Conservation (phyloP, 805 yeast genomes). For the Schizosaccharomyces osmophilus region DNA sequence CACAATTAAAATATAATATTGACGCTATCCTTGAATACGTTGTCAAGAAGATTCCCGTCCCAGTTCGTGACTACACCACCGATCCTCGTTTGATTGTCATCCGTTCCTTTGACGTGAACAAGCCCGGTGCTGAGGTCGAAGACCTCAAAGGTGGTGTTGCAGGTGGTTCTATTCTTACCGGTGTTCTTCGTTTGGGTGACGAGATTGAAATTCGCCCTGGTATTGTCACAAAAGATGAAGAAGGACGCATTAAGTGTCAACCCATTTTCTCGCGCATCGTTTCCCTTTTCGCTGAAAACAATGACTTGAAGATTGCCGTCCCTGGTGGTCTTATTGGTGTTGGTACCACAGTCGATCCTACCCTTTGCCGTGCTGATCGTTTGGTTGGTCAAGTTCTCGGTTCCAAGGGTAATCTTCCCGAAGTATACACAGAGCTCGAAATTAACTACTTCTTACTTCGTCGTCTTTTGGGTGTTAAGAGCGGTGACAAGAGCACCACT, state of each 20-base stretch:
- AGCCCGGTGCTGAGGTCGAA: slow-evolving; percentile 93
- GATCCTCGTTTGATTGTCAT: slow-evolving; percentile 89
- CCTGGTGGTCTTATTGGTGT: slow-evolving; percentile 99
- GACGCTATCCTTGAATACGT: slow-evolving; percentile 96
- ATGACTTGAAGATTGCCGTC: slow-evolving; percentile 92
- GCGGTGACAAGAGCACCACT: slow-evolving; percentile 66
- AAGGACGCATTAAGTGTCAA: slow-evolving; percentile 70
- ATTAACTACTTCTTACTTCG: slow-evolving; percentile 89
- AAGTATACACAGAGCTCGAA: slow-evolving; percentile 89
- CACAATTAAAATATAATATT: slow-evolving; percentile 92
- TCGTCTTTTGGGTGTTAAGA: slow-evolving; percentile 92
- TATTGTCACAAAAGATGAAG: slow-evolving; percentile 85
- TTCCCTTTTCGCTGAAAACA: slow-evolving; percentile 89
- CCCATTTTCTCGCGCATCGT: slow-evolving; percentile 88
- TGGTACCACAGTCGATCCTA: slow-evolving; percentile 96
- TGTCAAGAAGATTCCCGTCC: slow-evolving; percentile 86
- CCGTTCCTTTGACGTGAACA: slow-evolving; percentile 94
- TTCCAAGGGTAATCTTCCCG: slow-evolving; percentile 85
- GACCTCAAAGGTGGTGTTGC: slow-evolving; percentile 99
- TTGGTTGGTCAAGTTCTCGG: slow-evolving; percentile 98
- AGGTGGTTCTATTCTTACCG: slow-evolving; percentile 92
- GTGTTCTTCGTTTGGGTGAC: slow-evolving; percentile 91
- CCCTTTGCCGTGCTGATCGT: slow-evolving; percentile 96
- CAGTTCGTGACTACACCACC: slow-evolving; percentile 80
- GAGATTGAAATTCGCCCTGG: slow-evolving; percentile 98